A percentile compares a stretch with the other conserved stretches of the same genome.
These are phyloP conservation scores for Fusarium pseudocircinatum DNA, from an alignment of 2,329 filamentous ascomycete species.

Conservation along the genomic window DNA sequence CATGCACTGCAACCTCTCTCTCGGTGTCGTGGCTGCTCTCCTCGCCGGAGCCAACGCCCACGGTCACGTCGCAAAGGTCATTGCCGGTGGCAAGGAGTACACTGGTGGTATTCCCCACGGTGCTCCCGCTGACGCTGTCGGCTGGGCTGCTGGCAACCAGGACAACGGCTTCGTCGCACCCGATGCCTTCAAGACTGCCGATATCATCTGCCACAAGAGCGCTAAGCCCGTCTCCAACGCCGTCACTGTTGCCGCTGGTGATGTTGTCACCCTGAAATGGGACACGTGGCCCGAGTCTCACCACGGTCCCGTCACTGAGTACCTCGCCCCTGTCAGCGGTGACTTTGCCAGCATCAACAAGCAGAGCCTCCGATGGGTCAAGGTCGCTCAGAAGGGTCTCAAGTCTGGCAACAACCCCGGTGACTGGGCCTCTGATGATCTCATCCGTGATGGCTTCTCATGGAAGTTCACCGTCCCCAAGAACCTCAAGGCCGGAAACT, in stretches of 20 bases:
- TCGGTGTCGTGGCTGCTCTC: slow-evolving; percentile 35
- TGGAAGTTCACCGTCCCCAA: slow-evolving; percentile 59
- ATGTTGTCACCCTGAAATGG: slow-evolving; percentile 68
- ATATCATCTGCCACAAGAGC: slow-evolving; percentile 60
- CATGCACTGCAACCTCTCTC: slow-evolving; percentile 20
- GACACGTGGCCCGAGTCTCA: slow-evolving; percentile 72
- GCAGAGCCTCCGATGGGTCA: slow-evolving; percentile 64
- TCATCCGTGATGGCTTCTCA: slow-evolving; percentile 57
- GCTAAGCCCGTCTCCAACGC: slow-evolving; percentile 53
- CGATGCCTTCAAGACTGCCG: slow-evolving; percentile 48
- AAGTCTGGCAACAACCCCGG: slow-evolving; percentile 55
- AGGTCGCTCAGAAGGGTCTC: slow-evolving; percentile 66
- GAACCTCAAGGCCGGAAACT: slow-evolving; percentile 60
- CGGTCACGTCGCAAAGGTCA: slow-evolving; percentile 42
- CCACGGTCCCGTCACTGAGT: slow-evolving; percentile 69
- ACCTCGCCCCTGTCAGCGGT: slow-evolving; percentile 62
- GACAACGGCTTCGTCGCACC: slow-evolving; percentile 60
- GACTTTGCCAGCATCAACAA: slow-evolving; percentile 64
- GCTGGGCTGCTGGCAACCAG: slow-evolving; percentile 49
- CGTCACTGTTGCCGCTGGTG: slow-evolving; percentile 65
- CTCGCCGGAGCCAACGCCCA: slow-evolving; percentile 43
- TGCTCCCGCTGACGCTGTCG: slow-evolving; percentile 46
- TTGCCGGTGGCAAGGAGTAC: slow-evolving; percentile 45
- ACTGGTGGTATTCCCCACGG: slow-evolving; percentile 43
- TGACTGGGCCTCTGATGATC: slow-evolving; percentile 64